These are phyloP conservation scores for Schizosaccharomyces lindneri DNA, from an alignment of 805 yeast species.

Conservation along the genomic window DNA sequence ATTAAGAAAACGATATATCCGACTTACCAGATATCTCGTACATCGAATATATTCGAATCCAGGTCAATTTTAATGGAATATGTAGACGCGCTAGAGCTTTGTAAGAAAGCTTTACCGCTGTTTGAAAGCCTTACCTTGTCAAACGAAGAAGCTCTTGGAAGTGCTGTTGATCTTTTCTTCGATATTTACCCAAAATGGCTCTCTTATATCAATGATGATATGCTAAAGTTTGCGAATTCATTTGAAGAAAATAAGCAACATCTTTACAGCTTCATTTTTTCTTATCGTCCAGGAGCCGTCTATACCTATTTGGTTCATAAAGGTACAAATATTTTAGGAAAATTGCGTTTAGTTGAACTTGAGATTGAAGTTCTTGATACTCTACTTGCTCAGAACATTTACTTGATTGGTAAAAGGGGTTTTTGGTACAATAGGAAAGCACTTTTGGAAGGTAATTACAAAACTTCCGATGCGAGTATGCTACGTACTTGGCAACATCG, in stretches of 20 bases:
- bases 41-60: constrained; percentile 6
- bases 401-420: constrained; percentile 8
- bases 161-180: constrained; percentile 2
- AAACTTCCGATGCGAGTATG: constrained; percentile 2
- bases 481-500: constrained; percentile 5
- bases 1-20: constrained; percentile 6
- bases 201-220: neutral
- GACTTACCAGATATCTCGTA: constrained; percentile 6
- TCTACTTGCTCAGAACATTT: constrained; percentile 5
- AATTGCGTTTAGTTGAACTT: constrained; percentile 4
- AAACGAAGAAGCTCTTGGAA: neutral
- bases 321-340: constrained; percentile 4
- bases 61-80: constrained; percentile 6
- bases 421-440: constrained; percentile 9
- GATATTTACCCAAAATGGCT: neutral
- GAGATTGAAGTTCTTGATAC: constrained; percentile 5
- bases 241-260: neutral
- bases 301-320: constrained; percentile 7
- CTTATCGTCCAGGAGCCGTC: constrained; percentile 7
- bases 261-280: neutral
- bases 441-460: constrained; percentile 5
- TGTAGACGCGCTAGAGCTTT: constrained; percentile 6
- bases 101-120: constrained; percentile 3
- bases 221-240: neutral
- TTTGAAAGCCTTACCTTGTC: neutral